phyloP scores from a whole-genome alignment of 2,329 filamentous ascomycete genomes.

The Coleophoma cylindrospora region DNA sequence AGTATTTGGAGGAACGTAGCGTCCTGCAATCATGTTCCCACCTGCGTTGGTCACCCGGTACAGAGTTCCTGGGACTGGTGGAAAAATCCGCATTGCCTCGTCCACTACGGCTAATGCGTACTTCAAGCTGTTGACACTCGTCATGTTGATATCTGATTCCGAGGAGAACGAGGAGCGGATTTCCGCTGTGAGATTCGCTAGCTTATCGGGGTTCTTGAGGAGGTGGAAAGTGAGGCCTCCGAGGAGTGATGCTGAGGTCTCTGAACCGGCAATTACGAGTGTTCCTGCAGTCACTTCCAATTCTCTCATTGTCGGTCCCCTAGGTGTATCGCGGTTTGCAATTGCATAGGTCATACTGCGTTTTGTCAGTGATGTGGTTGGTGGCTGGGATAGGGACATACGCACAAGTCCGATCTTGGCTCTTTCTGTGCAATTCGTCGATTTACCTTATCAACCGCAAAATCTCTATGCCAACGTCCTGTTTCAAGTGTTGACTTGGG shows the following conservation, averaged over 20 bases:
- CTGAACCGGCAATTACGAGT: slow-evolving; percentile 30
- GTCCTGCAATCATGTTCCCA: slow-evolving; percentile 8
- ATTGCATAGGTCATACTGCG: slow-evolving; percentile 18
- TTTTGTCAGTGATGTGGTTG: not conserved
- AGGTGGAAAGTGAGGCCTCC: slow-evolving; percentile 27
- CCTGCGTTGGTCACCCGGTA: slow-evolving; percentile 7
- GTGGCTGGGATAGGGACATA: not conserved
- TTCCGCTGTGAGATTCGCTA: slow-evolving; percentile 34
- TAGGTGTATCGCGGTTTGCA: slow-evolving; percentile 19
- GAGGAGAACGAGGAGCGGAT: slow-evolving; percentile 32
- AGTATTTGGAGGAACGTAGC: slow-evolving; percentile 8
- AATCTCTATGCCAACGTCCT: no score
- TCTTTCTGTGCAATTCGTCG: no score
- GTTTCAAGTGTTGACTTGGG: no score
- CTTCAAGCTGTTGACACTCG: slow-evolving; percentile 1
- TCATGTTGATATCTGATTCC: slow-evolving; percentile 11
- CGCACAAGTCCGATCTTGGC: slow-evolving; percentile 25
- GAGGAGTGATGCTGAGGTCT: slow-evolving; percentile 35
- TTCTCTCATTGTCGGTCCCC: slow-evolving; percentile 9
- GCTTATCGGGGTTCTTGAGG: slow-evolving; percentile 12
- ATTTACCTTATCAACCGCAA: no score
- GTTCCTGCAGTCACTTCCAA: slow-evolving; percentile 7
- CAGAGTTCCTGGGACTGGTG: slow-evolving; percentile 19
- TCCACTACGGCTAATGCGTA: slow-evolving; percentile 32
- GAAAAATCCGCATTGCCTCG: slow-evolving; percentile 32